Conservation (phyloP, 2,329 filamentous ascomycete species). For the Chaetomiaceae sp. region DNA sequence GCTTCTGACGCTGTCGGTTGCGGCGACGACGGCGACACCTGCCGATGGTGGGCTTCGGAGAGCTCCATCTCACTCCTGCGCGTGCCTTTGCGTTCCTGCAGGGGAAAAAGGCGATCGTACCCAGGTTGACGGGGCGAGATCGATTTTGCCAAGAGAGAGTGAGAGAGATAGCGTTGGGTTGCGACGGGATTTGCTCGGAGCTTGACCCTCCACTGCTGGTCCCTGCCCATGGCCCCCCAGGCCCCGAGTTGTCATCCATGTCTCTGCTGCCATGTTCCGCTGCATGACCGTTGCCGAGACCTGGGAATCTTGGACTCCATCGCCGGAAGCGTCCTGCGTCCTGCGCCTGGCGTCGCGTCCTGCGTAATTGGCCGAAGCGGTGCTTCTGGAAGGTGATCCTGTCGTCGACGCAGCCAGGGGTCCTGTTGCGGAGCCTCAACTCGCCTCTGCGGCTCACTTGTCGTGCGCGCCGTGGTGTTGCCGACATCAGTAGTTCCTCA, state of each 20-base stretch:
- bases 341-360: no score
- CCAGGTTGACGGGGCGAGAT: constrained; percentile 4
- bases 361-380: neutral
- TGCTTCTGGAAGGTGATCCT: neutral
- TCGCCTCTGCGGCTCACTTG: constrained; percentile 13
- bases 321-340: no score
- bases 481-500: no score
- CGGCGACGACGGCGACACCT: no score
- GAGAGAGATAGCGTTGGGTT: neutral
- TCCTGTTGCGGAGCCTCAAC: constrained; percentile 17
- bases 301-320: neutral
- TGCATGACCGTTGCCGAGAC: neutral
- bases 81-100: constrained; percentile 3
- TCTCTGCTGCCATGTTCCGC: neutral
- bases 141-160: neutral
- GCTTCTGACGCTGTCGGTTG: no score
- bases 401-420: constrained; percentile 2
- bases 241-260: no score
- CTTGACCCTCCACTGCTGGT: constrained; percentile 8
- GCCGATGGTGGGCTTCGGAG: no score
- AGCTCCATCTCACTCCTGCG: no score
- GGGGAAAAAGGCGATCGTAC: constrained; percentile 2
- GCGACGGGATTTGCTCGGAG: constrained; percentile 14
- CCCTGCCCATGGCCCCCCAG: neutral
- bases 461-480: neutral